phyloP scores from a whole-genome alignment of 352 stramenopile species.

The Phytophthora quininea region DNA sequence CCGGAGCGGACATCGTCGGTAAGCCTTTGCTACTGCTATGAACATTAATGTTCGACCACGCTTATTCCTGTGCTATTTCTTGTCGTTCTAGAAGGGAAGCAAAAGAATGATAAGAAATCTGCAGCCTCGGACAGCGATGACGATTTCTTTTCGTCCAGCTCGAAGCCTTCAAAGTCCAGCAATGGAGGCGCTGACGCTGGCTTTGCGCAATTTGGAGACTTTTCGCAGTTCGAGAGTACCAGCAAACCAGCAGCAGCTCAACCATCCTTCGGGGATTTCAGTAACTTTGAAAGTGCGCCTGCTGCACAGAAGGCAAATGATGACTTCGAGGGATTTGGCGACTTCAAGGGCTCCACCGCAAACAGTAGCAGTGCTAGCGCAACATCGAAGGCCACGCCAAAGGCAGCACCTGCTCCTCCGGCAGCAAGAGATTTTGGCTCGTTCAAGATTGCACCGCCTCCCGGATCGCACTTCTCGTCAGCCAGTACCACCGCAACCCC shows the following conservation, averaged over 20 bases:
- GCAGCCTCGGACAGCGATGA: slow-evolving; percentile 28
- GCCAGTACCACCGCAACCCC: slow-evolving; percentile 18
- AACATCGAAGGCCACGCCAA: slow-evolving; percentile 32
- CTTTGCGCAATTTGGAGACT: slow-evolving; percentile 77
- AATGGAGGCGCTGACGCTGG: slow-evolving; percentile 27
- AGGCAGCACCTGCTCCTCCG: slow-evolving; percentile 30
- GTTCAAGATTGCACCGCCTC: slow-evolving; percentile 76
- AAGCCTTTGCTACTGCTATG: slow-evolving; percentile 7
- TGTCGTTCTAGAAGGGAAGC: slow-evolving; percentile 38
- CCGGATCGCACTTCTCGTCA: slow-evolving; percentile 50
- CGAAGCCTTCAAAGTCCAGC: slow-evolving; percentile 30
- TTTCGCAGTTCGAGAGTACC: slow-evolving; percentile 68
- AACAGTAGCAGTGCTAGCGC: slow-evolving; percentile 20
- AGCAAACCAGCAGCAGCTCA: slow-evolving; percentile 36
- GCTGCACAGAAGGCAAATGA: slow-evolving; percentile 26
- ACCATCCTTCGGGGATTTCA: slow-evolving; percentile 53
- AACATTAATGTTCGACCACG: neutral
- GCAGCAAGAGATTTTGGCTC: slow-evolving; percentile 50
- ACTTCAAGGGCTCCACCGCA: slow-evolving; percentile 44
- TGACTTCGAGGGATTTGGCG: slow-evolving; percentile 59
- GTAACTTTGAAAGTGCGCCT: slow-evolving; percentile 47
- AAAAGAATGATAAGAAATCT: slow-evolving; percentile 55
- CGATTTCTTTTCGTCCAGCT: slow-evolving; percentile 56
- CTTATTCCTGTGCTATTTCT: neutral
- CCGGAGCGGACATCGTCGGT: slow-evolving; percentile 44